Base-by-base conservation (phyloP, 2,329 filamentous ascomycete genomes). In the Plectosphaerella cucumerina region DNA sequence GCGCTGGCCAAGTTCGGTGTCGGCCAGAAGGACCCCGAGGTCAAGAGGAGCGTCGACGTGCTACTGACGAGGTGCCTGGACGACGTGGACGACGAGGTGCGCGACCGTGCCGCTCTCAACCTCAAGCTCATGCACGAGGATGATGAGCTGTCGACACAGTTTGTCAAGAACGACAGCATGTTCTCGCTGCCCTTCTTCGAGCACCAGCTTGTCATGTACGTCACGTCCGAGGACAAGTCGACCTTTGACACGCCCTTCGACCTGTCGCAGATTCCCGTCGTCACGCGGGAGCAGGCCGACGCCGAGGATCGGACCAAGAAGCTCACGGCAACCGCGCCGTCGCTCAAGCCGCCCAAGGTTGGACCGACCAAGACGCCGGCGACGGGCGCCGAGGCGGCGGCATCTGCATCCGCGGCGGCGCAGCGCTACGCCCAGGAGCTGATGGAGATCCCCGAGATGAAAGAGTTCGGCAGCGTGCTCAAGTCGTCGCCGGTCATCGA, bases 291-390 rank as follows among this genome's bases (percentile, higher is more conserved):
- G 70, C 91, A 99, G 74, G 93, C 93, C 54, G 87, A 97, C 62
- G 94, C 94, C 12, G 93, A 97, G 69, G 94, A 97, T 70, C 84
- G 93, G 60, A 96, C 90, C 23, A 96, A 96, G 85, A 97, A 97
- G 77, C 88, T 97, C 61, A 96, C 90, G 3, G 90, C 90, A 17
- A 89, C 90, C 15, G 90, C 92, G 2, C 92, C 93, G 10, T 96
- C 91, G 3, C 85, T 97, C 75, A 97, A 97, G 73, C 90, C 93
- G 26, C 92, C 93, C 53, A 91, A 90, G 65, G 76, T 89, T 26
- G 87, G 88, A 23, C 84, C 90, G 21, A 76, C 83, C 51, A 96
- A 95, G 75, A 71, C 85, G 54, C 76, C 86, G 44, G 69, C 83
- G 39, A 81, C 80, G 22, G 84, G 87, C 41, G 85, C 87, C 23